Evolutionary conservation across 2,329 filamentous ascomycete genomes (phyloP).

Genomic region (Microdochium trichocladiopsis): DNA sequence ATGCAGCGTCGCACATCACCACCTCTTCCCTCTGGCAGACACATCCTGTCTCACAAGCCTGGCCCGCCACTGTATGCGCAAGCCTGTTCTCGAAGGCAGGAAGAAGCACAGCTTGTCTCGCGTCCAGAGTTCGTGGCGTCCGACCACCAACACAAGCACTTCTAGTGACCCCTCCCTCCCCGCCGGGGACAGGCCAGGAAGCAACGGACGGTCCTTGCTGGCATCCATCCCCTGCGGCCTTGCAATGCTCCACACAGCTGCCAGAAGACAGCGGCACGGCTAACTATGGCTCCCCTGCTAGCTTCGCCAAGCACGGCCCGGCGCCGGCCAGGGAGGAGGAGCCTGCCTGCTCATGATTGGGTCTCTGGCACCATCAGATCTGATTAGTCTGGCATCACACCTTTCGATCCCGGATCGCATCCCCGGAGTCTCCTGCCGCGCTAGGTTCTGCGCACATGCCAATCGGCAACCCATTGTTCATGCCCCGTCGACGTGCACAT

Average conservation of each 20-base stretch:
- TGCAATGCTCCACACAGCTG: background rate
- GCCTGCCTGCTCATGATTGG: background rate
- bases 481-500: too few species aligned
- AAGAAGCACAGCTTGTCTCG: background rate
- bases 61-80: background rate
- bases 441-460: too few species aligned
- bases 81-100: background rate
- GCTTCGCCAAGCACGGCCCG: background rate
- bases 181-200: too few species aligned
- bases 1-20: background rate
- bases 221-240: too few species aligned
- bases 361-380: background rate
- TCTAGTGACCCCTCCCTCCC: too few species aligned
- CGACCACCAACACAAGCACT: too few species aligned
- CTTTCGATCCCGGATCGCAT: too few species aligned
- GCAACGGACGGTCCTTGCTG: too few species aligned
- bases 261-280: background rate
- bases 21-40: background rate
- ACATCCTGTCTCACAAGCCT: background rate
- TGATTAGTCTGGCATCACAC: background rate
- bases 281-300: background rate
- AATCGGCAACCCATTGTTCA: too few species aligned
- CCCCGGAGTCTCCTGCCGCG: too few species aligned
- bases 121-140: too few species aligned
- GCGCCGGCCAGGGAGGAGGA: too few species aligned